Percentiles rank a stretch among this genome's conserved stretches.
These are phyloP conservation scores for Exobasidium cylindrosporum DNA, from an alignment of 1,284 basidiomycete genomes.

Conservation along the genomic window DNA sequence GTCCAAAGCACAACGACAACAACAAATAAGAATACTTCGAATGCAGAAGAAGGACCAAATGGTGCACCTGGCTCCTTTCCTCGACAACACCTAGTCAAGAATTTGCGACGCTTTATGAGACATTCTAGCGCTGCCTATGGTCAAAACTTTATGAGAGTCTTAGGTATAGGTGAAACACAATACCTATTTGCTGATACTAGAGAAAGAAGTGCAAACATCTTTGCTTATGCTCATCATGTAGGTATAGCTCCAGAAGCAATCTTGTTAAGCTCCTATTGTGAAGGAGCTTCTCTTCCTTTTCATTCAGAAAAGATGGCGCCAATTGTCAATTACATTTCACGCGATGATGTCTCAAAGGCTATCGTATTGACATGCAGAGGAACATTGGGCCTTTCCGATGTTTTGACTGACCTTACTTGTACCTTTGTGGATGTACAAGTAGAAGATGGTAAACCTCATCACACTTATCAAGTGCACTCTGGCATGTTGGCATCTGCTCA, in stretches of 20 bases:
- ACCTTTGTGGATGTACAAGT: constrained; percentile 58
- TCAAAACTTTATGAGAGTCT: constrained; percentile 58
- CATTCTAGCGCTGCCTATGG: constrained; percentile 54
- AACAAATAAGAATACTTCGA: constrained; percentile 7
- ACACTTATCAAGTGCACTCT: constrained; percentile 57
- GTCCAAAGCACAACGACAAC: constrained; percentile 23
- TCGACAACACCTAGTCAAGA: constrained; percentile 57
- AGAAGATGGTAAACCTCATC: constrained; percentile 55
- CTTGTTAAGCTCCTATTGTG: constrained; percentile 59
- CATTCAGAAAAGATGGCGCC: constrained; percentile 55
- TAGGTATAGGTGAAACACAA: constrained; percentile 57
- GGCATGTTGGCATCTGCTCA: constrained; percentile 60
- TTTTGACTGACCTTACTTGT: constrained; percentile 61
- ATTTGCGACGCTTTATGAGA: constrained; percentile 59
- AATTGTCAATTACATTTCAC: constrained; percentile 59
- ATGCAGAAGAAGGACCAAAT: background rate
- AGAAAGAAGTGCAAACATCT: constrained; percentile 58
- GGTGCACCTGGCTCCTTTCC: constrained; percentile 53
- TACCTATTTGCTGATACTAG: constrained; percentile 59
- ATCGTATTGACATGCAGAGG: constrained; percentile 60
- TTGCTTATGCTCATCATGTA: constrained; percentile 57
- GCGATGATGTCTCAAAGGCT: constrained; percentile 58
- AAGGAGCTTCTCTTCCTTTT: constrained; percentile 36
- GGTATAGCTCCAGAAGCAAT: constrained; percentile 59
- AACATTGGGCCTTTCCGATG: constrained; percentile 59